Base-by-base conservation (phyloP, 371 early-diverging fungal genomes). In the Rhizomucor miehei region DNA sequence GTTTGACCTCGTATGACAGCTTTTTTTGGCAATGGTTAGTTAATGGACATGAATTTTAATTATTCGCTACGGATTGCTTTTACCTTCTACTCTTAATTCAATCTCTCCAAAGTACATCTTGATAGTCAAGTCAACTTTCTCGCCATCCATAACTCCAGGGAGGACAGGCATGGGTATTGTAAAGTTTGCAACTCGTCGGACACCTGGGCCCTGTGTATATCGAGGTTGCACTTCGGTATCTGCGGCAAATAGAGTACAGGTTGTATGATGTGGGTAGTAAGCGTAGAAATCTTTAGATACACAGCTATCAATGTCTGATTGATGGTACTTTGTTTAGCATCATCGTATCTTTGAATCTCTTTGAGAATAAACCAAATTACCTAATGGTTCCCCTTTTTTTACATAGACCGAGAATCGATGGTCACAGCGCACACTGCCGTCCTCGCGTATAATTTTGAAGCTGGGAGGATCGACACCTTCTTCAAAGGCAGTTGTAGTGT, bases 241-340 rank as follows among this genome's bases (percentile, higher is more conserved):
- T 25, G 72, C 64, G 3, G 71, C 70, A 58, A 73, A 77, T 21
- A 77, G 46, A 13, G 75, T 78, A 59, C 78, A 78, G 2, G 75
- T 78, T 44, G 78, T 78, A 62, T 78, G 75, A 55, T 74, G 78
- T 37, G 75, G 68, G 45, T 71, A 75, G 52, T 78, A 78, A 36
- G 77, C 77, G 54, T 73, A 77, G 51, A 77, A 70, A 55, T 73
- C 67, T 60, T 76, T 59, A 60, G 72, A 63, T 17, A 76, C 59
- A 51, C 76, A 70, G 46, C 65, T 65, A 44, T 70, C 70, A 25
- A 66, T 70, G 34, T 70, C 69, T 69, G n/a, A n/a, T n/a, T n/a
- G n/a, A n/a, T n/a, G n/a, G n/a, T n/a, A n/a, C n/a, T n/a, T n/a
- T n/a, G 48, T 8, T 47, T 13, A 52, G 14, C 21, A 37, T 17